Conservation (phyloP, 768 basidiomycete species). For the Pleurotus cornucopiae region DNA sequence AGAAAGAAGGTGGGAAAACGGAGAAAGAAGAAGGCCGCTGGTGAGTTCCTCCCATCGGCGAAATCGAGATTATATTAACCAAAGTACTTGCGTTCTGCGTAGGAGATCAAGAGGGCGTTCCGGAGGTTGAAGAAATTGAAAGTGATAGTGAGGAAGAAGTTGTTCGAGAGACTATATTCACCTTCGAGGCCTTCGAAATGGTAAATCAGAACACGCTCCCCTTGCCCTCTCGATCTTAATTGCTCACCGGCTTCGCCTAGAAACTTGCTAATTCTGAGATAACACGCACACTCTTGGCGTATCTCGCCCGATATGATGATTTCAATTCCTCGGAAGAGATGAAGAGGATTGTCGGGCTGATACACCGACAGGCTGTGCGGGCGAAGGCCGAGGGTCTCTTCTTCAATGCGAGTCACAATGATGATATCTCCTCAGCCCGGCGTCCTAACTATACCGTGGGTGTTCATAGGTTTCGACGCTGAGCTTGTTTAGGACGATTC, state of each 20-base stretch:
- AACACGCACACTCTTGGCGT: slow-evolving; percentile 76
- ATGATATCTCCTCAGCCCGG: too few relatives aligned
- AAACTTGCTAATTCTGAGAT: slow-evolving; percentile 88
- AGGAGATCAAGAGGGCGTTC: slow-evolving; percentile 49
- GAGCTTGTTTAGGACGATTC: slow-evolving; percentile 80
- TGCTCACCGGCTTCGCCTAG: slow-evolving; percentile 35
- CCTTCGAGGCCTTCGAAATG: slow-evolving; percentile 87
- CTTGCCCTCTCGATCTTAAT: slow-evolving; percentile 2
- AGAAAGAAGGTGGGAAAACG: slow-evolving; percentile 55
- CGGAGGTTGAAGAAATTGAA: slow-evolving; percentile 68
- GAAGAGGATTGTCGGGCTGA: slow-evolving; percentile 83
- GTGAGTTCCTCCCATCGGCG: slow-evolving; percentile 20
- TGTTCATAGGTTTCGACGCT: slow-evolving; percentile 80
- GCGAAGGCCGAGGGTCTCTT: slow-evolving; percentile 93
- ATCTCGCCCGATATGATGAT: slow-evolving; percentile 81
- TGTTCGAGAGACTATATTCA: slow-evolving; percentile 82
- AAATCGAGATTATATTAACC: not conserved
- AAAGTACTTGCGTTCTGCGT: not conserved
- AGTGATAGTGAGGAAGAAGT: slow-evolving; percentile 58
- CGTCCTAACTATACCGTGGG: slow-evolving; percentile 7
- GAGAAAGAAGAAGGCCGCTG: slow-evolving; percentile 46
- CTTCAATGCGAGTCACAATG: slow-evolving; percentile 67
- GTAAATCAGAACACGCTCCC: slow-evolving; percentile 39
- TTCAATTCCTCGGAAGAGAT: slow-evolving; percentile 78
- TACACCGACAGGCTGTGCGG: slow-evolving; percentile 88